These are phyloP conservation scores for Russula sp. DNA, from an alignment of 768 basidiomycete genomes.

Conservation along the genomic window DNA sequence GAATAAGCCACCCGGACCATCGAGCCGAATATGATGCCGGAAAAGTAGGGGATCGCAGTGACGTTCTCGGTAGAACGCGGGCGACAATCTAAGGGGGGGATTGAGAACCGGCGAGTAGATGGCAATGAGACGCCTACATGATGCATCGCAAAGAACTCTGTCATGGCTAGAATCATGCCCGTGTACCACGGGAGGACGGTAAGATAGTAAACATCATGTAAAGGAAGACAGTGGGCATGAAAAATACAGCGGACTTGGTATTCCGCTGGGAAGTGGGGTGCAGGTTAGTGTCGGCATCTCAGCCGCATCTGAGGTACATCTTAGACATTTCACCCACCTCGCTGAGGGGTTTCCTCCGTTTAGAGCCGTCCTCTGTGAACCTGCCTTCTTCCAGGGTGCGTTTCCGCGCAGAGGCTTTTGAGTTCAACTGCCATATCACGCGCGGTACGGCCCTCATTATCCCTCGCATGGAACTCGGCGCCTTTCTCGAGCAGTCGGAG, in stretches of 20 bases:
- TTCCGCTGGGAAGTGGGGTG: slow-evolving; percentile 49
- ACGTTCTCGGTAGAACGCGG: slow-evolving; percentile 79
- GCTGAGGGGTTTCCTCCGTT: slow-evolving; percentile 59
- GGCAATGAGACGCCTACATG: slow-evolving; percentile 51
- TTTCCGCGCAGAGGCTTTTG: slow-evolving; percentile 84
- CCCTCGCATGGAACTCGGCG: slow-evolving; percentile 73
- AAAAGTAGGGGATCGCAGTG: slow-evolving; percentile 85
- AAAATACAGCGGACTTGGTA: slow-evolving; percentile 73
- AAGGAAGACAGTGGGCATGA: slow-evolving; percentile 71
- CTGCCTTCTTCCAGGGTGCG: slow-evolving; percentile 86
- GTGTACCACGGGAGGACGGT: slow-evolving; percentile 87
- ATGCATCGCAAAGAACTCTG: slow-evolving; percentile 90
- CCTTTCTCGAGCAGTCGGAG: slow-evolving; percentile 81
- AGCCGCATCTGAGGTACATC: neutral
- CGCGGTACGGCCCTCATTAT: slow-evolving; percentile 80
- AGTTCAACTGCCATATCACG: slow-evolving; percentile 93
- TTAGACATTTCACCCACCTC: slow-evolving; percentile 43
- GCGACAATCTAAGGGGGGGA: slow-evolving; percentile 57
- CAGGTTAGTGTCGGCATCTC: neutral
- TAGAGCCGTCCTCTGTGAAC: slow-evolving; percentile 66
- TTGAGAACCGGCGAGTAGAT: slow-evolving; percentile 9
- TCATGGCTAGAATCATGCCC: slow-evolving; percentile 73
- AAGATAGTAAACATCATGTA: slow-evolving; percentile 77
- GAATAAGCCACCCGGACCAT: slow-evolving; percentile 25
- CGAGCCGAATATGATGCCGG: slow-evolving; percentile 77